phyloP scores from a whole-genome alignment of 257 asterid genomes.

The Penstemon barbatus region DNA sequence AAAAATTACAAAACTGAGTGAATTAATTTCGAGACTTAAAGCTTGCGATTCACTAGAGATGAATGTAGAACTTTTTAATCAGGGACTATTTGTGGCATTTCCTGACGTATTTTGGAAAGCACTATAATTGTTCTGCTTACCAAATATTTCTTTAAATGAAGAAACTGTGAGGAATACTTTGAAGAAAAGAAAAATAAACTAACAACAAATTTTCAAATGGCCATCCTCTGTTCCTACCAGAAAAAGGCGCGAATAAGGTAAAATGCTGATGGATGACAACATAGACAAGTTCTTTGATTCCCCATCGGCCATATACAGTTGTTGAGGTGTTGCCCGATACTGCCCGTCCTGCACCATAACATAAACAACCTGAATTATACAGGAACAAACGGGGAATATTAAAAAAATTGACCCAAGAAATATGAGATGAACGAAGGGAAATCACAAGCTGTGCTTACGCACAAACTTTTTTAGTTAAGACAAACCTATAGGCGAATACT shows the following conservation, averaged over 20 bases:
- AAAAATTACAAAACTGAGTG: too few relatives aligned
- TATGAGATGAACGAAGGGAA: neutral
- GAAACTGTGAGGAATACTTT: too few relatives aligned
- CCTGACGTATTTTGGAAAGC: too few relatives aligned
- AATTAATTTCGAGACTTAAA: too few relatives aligned
- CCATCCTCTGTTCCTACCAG: conserved; percentile 97
- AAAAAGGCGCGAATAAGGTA: conserved; percentile 84
- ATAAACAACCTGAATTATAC: conserved; percentile 4
- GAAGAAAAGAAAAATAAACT: conserved; percentile 12
- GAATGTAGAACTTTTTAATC: too few relatives aligned
- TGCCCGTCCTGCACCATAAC: conserved; percentile 62
- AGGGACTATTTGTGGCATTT: too few relatives aligned
- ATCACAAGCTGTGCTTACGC: neutral
- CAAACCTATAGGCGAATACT: neutral
- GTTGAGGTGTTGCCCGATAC: conserved; percentile 59
- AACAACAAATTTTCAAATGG: conserved; percentile 70
- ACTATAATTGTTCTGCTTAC: too few relatives aligned
- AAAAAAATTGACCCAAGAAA: conserved; percentile 1
- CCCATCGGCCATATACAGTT: conserved; percentile 74
- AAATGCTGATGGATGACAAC: conserved; percentile 66
- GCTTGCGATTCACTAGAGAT: too few relatives aligned
- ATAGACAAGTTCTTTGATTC: conserved; percentile 75
- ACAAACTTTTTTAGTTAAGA: neutral
- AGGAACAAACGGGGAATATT: neutral
- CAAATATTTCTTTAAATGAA: too few relatives aligned